Percentiles rank a stretch among this genome's conserved stretches.
Evolutionary conservation across 1,139 yeast genomes (phyloP).

Genomic region (Zhuliangozyma parablackwelliae): DNA sequence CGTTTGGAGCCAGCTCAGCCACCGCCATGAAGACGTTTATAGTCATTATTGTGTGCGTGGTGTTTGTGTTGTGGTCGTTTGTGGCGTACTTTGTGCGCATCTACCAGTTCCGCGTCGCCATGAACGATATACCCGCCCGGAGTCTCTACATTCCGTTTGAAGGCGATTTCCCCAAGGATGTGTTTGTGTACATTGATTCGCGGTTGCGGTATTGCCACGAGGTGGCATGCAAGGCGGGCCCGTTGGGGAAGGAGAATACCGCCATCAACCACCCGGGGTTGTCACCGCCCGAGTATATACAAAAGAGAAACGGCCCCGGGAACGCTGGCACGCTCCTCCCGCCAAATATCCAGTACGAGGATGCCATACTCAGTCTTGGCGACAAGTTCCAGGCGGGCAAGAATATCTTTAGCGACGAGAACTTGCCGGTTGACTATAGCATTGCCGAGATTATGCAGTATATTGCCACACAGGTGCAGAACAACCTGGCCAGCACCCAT

Average conservation of each 20-base stretch:
- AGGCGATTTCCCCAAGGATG: conserved; percentile 55
- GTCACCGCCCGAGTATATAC: conserved; percentile 42
- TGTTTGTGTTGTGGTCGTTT: conserved; percentile 48
- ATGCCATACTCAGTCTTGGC: conserved; percentile 54
- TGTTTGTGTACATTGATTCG: conserved; percentile 33
- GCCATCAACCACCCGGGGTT: conserved; percentile 63
- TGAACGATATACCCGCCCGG: conserved; percentile 72
- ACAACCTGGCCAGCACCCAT: conserved; percentile 6
- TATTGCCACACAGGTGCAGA: conserved; percentile 9
- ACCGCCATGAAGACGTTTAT: conserved; percentile 67
- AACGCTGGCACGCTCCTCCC: conserved; percentile 42
- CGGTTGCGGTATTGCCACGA: conserved; percentile 43
- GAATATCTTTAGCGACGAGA: conserved; percentile 29
- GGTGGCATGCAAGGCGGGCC: conserved; percentile 49
- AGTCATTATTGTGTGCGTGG: conserved; percentile 68
- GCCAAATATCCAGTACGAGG: conserved; percentile 59
- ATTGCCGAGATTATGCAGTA: conserved; percentile 43
- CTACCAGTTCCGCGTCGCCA: conserved; percentile 51
- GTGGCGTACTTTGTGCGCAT: conserved; percentile 51
- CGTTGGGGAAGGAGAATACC: conserved; percentile 32
- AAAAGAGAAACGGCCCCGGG: conserved; percentile 20
- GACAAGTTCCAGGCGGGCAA: conserved; percentile 45
- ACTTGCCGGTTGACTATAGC: conserved; percentile 39
- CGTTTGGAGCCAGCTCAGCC: conserved; percentile 44
- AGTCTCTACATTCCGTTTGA: conserved; percentile 61